Evolutionary conservation across 2,329 filamentous ascomycete genomes (phyloP).

Genomic region (Blastomyces gilchristii): DNA sequence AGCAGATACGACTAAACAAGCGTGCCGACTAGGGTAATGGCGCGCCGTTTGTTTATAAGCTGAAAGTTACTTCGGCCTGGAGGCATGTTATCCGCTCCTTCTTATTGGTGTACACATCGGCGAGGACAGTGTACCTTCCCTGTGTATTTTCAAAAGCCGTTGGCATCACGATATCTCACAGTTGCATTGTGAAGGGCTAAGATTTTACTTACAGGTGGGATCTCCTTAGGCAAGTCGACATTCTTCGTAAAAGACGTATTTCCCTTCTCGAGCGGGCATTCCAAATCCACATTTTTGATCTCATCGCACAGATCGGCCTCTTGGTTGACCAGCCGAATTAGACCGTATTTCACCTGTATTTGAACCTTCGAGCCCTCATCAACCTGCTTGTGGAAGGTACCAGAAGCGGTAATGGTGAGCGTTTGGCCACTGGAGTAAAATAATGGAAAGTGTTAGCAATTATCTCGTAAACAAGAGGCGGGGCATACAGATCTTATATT

Average conservation of each 20-base stretch:
- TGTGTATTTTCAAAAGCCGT: constrained; percentile 26
- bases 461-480: background rate
- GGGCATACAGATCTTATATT: background rate
- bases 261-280: constrained; percentile 80
- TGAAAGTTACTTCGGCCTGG: constrained; percentile 43
- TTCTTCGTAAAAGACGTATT: constrained; percentile 63
- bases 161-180: constrained; percentile 3
- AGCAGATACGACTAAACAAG: background rate
- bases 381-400: constrained; percentile 62
- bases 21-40: background rate
- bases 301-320: constrained; percentile 80
- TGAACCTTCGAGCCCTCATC: constrained; percentile 70
- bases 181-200: background rate
- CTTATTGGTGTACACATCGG: constrained; percentile 70
- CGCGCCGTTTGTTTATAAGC: background rate
- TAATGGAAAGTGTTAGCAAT: constrained; percentile 4
- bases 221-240: constrained; percentile 73
- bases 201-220: constrained; percentile 64
- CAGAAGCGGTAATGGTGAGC: constrained; percentile 68
- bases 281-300: constrained; percentile 73
- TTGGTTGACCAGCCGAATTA: constrained; percentile 79
- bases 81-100: constrained; percentile 75
- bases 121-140: constrained; percentile 83
- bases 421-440: constrained; percentile 53
- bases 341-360: constrained; percentile 82